Conservation (phyloP, 768 basidiomycete species). For the Rhodosporidiobolus sp. region DNA sequence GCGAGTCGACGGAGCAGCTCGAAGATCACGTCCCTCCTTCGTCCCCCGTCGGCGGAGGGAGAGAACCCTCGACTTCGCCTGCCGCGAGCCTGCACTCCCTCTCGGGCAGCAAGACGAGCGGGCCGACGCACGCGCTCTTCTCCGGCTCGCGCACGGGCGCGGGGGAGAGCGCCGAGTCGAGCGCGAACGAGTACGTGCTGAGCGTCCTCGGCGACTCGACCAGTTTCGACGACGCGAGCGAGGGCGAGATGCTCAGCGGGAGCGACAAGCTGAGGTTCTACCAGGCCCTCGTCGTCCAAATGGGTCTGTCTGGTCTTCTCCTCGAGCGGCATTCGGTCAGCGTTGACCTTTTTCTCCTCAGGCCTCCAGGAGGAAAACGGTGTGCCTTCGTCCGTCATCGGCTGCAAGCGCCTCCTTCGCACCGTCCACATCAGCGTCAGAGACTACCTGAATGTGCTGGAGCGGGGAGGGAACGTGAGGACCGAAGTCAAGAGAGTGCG, state of each 20-base stretch:
- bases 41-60: too few relatives aligned
- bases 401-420: not conserved
- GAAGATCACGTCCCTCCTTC: too few relatives aligned
- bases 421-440: not conserved
- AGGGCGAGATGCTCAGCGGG: too few relatives aligned
- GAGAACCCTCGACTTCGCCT: too few relatives aligned
- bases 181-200: not conserved
- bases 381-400: not conserved
- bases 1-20: too few relatives aligned
- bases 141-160: too few relatives aligned
- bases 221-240: not conserved
- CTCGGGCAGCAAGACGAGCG: too few relatives aligned
- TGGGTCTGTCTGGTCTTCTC: not conserved
- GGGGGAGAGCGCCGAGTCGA: too few relatives aligned
- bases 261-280: not conserved
- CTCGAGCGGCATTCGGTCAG: not conserved
- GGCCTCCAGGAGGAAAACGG: not conserved
- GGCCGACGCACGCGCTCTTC: too few relatives aligned
- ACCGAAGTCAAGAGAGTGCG: not conserved
- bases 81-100: too few relatives aligned
- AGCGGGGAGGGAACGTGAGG: not conserved
- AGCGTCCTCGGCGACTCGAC: not conserved
- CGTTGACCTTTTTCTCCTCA: not conserved
- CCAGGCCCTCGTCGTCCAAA: not conserved
- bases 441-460: not conserved